Base-by-base conservation (phyloP, 805 yeast genomes). In the Starmerella asiatica region DNA sequence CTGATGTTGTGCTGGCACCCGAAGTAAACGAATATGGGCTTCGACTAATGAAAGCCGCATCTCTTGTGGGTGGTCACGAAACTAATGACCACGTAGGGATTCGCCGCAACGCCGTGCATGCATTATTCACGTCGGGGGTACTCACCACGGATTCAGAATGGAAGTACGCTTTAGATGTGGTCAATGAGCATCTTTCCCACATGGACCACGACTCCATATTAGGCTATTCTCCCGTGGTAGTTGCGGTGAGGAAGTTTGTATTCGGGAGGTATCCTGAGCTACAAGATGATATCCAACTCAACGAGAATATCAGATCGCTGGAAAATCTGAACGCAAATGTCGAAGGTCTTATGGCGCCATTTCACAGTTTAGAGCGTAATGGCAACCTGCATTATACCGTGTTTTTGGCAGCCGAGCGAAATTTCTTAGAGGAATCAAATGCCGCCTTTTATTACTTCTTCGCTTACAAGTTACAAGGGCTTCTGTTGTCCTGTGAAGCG, bases 401-500 rank as follows among this genome's bases (percentile, higher is more conserved):
- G n/a, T 16, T 30, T n/a, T n/a, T 8, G 9, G 21, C 16, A 11
- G 27, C 32, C 3, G 35, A 29, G 23, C 11, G 27, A 5, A 34
- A 31, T 19, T 40, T 27, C 15, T 32, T 28, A 11, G 9, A 32
- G 5, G 37, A 29, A 18, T 33, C 21, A 11, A 32, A 37, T 9
- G 29, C 19, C 21, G 4, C 35, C 4, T 28, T 31, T 21, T 40
- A 16, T 32, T 32, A 39, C 34, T 50, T 39, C 37, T 37, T 50
- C n/a, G 38, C 44, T 14, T 43, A 44, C 30, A 43, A 42, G 18
- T 38, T 39, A 4, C 39, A 39, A 1, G 17, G 33, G 3, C 37
- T 47, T 2, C 29, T 50, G n/a, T n/a, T n/a, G n/a, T n/a, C n/a
- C n/a, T n/a, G n/a, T n/a, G n/a, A n/a, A n/a, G n/a, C n/a, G n/a